Evolutionary conservation across 371 early-diverging fungal species (phyloP).

Genomic region (Mucor circinelloides): DNA sequence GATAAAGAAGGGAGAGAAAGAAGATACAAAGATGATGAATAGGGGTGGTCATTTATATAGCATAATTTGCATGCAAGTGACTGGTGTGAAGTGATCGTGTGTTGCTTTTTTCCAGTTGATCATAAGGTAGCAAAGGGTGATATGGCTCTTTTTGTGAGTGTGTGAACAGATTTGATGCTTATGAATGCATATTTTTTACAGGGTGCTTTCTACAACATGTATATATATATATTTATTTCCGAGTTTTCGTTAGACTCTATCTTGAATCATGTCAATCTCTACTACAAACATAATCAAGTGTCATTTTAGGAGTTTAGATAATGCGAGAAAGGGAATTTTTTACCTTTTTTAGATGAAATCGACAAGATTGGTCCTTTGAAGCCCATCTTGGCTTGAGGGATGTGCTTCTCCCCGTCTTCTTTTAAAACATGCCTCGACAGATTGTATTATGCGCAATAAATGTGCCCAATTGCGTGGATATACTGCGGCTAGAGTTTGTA

Average conservation of each 20-base stretch:
- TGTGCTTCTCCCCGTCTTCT: too few relatives aligned
- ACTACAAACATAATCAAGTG: background rate
- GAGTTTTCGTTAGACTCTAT: background rate
- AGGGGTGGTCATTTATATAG: background rate
- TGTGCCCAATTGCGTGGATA: too few relatives aligned
- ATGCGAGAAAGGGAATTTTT: background rate
- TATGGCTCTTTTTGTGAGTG: background rate
- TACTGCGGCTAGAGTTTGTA: too few relatives aligned
- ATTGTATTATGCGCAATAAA: too few relatives aligned
- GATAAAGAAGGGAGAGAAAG: background rate
- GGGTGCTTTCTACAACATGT: background rate
- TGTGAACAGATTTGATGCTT: background rate
- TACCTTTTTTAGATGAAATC: background rate
- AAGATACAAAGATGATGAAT: background rate
- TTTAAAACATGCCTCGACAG: too few relatives aligned
- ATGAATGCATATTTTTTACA: background rate
- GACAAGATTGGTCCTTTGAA: background rate
- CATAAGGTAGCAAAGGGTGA: background rate
- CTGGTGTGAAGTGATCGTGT: background rate
- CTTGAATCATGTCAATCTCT: background rate
- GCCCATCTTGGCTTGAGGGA: too few relatives aligned
- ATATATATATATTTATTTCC: background rate
- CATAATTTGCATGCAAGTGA: background rate
- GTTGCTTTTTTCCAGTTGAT: background rate
- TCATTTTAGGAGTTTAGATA: too few relatives aligned